A percentile compares a stretch with the other conserved stretches of the same genome.
Conservation (phyloP, 495 filamentous ascomycete species). For the Astrocystis sublimbata region DNA sequence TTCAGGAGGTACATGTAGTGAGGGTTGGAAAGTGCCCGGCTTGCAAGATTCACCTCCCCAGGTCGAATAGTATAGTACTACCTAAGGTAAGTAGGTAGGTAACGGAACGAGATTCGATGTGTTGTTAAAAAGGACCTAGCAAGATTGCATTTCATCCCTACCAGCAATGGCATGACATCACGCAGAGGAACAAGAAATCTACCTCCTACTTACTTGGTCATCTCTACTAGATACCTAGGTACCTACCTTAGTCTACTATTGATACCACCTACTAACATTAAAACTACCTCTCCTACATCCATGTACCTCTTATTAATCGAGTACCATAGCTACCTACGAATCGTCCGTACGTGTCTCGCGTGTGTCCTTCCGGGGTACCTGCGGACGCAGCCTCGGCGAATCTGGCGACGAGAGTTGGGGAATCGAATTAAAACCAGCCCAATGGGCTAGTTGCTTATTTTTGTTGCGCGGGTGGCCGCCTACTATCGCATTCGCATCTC, state of each 20-base stretch:
- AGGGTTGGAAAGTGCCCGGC: no score
- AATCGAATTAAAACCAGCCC: neutral
- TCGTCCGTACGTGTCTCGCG: no score
- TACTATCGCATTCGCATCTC: no score
- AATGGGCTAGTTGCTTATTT: neutral
- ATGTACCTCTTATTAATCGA: no score
- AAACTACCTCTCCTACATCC: no score
- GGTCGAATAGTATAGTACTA: no score
- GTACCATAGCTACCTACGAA: no score
- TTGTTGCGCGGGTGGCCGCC: neutral
- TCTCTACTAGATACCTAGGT: neutral
- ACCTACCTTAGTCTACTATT: no score
- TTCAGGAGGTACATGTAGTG: no score
- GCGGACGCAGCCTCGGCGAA: constrained; percentile 1
- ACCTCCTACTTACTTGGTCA: neutral
- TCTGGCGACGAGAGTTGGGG: neutral
- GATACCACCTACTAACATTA: no score
- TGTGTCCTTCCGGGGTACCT: neutral
- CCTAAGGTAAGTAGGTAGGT: neutral
- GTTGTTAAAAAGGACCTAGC: neutral
- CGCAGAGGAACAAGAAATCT: neutral
- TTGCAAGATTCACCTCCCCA: no score
- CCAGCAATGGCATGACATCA: neutral
- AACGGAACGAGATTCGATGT: neutral
- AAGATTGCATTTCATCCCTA: neutral